Conservation (phyloP, 805 yeast species). For the Candida ipomoeae region DNA sequence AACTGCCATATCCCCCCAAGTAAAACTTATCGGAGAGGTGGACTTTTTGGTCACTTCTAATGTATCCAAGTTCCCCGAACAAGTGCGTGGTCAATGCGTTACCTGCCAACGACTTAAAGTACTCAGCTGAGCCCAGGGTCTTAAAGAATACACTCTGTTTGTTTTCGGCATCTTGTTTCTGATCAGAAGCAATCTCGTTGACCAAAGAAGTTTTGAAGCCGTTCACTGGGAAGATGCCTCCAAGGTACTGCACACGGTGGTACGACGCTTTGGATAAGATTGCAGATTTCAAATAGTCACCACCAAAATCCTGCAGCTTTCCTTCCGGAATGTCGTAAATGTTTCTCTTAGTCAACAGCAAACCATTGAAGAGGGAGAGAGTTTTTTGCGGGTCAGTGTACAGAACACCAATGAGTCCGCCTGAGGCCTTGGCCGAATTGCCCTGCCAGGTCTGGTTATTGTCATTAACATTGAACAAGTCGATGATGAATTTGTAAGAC, state of each 20-base stretch:
- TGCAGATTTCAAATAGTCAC: conserved; percentile 34
- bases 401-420: conserved; percentile 51
- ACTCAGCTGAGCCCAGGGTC: conserved; percentile 25
- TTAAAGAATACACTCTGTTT: conserved; percentile 30
- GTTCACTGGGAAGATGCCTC: conserved; percentile 19
- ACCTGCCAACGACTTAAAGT: conserved; percentile 41
- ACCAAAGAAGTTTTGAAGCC: conserved; percentile 55
- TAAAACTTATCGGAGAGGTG: conserved; percentile 79
- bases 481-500: conserved; percentile 38
- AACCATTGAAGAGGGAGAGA: conserved; percentile 42
- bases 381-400: conserved; percentile 22
- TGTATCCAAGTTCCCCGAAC: conserved; percentile 51
- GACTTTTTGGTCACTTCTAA: conserved; percentile 32
- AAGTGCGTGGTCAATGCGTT: conserved; percentile 48
- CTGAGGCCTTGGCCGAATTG: conserved; percentile 52
- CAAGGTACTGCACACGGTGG: conserved; percentile 9
- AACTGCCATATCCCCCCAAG: conserved; percentile 73
- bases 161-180: conserved; percentile 23
- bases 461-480: conserved; percentile 34
- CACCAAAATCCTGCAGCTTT: conserved; percentile 41
- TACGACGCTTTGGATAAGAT: conserved; percentile 25
- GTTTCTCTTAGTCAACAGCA: conserved; percentile 57
- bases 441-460: conserved; percentile 47
- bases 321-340: conserved; percentile 47
- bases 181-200: conserved; percentile 44